These are phyloP conservation scores for Emmonsiellopsis sp. DNA, from an alignment of 2,329 filamentous ascomycete species.

Conservation along the genomic window DNA sequence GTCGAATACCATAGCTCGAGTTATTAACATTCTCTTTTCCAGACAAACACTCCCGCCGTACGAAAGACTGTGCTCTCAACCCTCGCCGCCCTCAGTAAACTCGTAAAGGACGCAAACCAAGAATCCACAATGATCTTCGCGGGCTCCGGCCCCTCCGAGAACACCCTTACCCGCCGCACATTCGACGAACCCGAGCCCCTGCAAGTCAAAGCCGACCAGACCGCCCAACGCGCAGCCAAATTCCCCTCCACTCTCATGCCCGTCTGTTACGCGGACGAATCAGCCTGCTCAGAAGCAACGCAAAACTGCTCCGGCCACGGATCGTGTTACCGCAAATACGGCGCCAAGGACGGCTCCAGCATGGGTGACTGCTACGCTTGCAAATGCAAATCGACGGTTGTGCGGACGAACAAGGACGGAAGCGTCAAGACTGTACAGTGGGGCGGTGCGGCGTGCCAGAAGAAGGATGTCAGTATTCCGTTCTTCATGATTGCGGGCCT, in stretches of 20 bases:
- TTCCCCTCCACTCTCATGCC: conserved; percentile 49
- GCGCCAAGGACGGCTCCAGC: conserved; percentile 27
- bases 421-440: conserved; percentile 59
- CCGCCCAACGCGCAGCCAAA: conserved; percentile 21
- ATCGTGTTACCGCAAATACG: conserved; percentile 59
- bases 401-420: conserved; percentile 36
- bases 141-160: conserved; percentile 26
- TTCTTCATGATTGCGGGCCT: conserved; percentile 82
- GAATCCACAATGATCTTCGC: conserved; percentile 50
- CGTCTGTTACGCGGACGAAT: conserved; percentile 63
- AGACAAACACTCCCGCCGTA: neutral
- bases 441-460: conserved; percentile 81
- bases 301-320: conserved; percentile 77
- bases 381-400: conserved; percentile 55
- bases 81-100: conserved; percentile 34
- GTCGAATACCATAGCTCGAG: conserved; percentile 27
- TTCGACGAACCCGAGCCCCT: conserved; percentile 16
- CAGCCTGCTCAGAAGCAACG: conserved; percentile 60
- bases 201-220: conserved; percentile 24
- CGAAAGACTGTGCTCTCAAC: neutral
- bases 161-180: neutral
- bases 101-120: conserved; percentile 43
- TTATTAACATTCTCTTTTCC: conserved; percentile 33
- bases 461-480: conserved; percentile 76
- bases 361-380: conserved; percentile 63